Percentiles rank a stretch among this genome's conserved stretches.
Evolutionary conservation across 768 basidiomycete genomes (phyloP).

Genomic region (Pholiota microspora): DNA sequence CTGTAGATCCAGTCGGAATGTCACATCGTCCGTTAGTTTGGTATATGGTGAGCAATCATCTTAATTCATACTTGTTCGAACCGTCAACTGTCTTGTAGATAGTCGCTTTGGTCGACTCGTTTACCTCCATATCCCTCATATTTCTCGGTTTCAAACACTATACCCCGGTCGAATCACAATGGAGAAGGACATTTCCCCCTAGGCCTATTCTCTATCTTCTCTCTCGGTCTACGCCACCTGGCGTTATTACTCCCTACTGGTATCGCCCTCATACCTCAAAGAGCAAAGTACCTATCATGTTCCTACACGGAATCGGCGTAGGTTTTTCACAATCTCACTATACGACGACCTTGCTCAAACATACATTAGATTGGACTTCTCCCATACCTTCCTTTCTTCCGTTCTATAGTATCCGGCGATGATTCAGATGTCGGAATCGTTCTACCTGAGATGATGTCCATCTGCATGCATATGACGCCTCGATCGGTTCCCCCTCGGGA

Average conservation of each 20-base stretch:
- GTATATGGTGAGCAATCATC: slow-evolving; percentile 49
- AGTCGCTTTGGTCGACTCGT: slow-evolving; percentile 47
- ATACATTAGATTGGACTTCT: slow-evolving; percentile 54
- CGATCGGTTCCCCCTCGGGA: slow-evolving; percentile 40
- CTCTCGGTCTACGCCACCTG: slow-evolving; percentile 39
- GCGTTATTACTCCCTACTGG: slow-evolving; percentile 35
- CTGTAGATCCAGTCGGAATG: slow-evolving; percentile 55
- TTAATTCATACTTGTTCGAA: neutral
- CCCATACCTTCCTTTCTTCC: slow-evolving; percentile 53
- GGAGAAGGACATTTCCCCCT: slow-evolving; percentile 49
- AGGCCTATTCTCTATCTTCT: slow-evolving; percentile 43
- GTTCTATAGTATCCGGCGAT: slow-evolving; percentile 33
- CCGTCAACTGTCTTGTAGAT: slow-evolving; percentile 35
- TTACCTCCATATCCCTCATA: slow-evolving; percentile 37
- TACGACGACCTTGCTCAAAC: neutral
- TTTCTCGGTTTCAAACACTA: slow-evolving; percentile 55
- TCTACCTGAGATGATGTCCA: slow-evolving; percentile 56
- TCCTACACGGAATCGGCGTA: slow-evolving; percentile 71
- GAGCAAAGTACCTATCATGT: slow-evolving; percentile 53
- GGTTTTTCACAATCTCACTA: slow-evolving; percentile 14
- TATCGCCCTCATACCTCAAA: slow-evolving; percentile 42
- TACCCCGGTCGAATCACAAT: slow-evolving; percentile 25
- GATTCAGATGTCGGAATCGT: slow-evolving; percentile 57
- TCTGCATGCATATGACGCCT: slow-evolving; percentile 58
- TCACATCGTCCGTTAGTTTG: slow-evolving; percentile 61